Base-by-base conservation (phyloP, 1,284 basidiomycete genomes). In the Cystobasidium sp. region DNA sequence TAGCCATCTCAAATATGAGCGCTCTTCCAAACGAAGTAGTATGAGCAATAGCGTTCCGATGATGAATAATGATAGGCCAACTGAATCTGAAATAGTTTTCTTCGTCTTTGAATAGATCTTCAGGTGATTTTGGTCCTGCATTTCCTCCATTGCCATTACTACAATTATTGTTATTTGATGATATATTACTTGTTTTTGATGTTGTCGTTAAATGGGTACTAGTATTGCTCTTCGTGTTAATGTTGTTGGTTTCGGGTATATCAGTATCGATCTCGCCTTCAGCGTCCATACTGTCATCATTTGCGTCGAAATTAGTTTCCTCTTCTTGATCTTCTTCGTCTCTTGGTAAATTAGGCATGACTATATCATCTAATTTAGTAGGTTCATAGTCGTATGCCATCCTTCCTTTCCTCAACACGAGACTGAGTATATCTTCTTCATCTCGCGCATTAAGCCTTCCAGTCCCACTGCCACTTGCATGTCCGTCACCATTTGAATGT, bases 101-200 rank as follows among this genome's bases (percentile, higher is more conserved):
- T 59, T 73, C 70, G 31, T 73, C 70, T 49, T 73, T 73, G 53
- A 73, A 73, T 16, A 73, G 62, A 53, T 73, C 70, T 53, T 73
- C 70, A 16, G 70, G 70, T 37, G 56, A 59, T 51, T 55, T 53
- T 3, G 69, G 69, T 20, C 47, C 49, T 16, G 20, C 20, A 53
- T 16, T 20, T 53, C 18, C 31, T 31, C 31, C 31, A 31, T 31
- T 31, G 31, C 31, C 31, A 31, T 31, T 31, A 31, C 31, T 31
- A 31, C 5, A 2, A 31, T 31, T 31, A 31, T 31, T 31, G 31
- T 31, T 31, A 31, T 31, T 20, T 9, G 6, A n/a, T 20, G 56
- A 41, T 59, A 18, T 41, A 41, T 39, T 41, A 16, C 8, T 31
- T 47, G 22, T 22, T 47, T 22, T 44, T 49, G 44, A 44, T 61